Base-by-base conservation (phyloP, 805 yeast genomes). In the Kodamaea fukazawae region DNA sequence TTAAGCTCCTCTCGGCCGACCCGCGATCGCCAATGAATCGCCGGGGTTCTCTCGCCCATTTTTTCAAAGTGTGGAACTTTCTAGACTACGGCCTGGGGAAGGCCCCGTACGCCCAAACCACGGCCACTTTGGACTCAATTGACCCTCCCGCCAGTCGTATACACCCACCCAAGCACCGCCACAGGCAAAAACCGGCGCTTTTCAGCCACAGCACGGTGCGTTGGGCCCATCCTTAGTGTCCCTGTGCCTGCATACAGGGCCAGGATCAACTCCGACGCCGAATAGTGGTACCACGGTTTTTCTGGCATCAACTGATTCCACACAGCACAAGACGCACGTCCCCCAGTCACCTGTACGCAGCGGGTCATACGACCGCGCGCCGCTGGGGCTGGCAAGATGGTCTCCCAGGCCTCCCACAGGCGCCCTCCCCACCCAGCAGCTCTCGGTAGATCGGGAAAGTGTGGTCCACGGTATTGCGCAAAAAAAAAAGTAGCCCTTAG, bases 371-470 rank as follows among this genome's bases (percentile, higher is more conserved):
- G 23, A 20, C 23, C 5, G 7, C 5, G 12, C 4, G 14, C 35
- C 34, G n/a, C 4, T 29, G 14, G 5, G 17, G 17, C 14, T 7
- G 10, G 17, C 5, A 32, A 13, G 14, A 29, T 18, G 7, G 16
- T 35, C 30, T 23, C 11, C 23, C 5, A 20, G 8, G 23, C 23
- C 12, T 30, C 28, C 36, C 25, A 35, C 36, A 34, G 36, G 23
- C 17, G 35, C 22, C 16, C 20, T 25, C 29, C 29, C 29, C 29
- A 27, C 12, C 5, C 29, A 4, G 29, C 12, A 6, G 13, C 23
- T n/a, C 27, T 44, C 57, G 57, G 54, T 47, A 38, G 33, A 45
- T 48, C 60, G 60, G 59, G 56, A 47, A 46, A 43, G 49, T 32
- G 59, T 54, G 53, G 55, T 51, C 60, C 60, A 48, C 45, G 22